Base-by-base conservation (phyloP, 2,329 filamentous ascomycete species). In the Alternaria burnsii region DNA sequence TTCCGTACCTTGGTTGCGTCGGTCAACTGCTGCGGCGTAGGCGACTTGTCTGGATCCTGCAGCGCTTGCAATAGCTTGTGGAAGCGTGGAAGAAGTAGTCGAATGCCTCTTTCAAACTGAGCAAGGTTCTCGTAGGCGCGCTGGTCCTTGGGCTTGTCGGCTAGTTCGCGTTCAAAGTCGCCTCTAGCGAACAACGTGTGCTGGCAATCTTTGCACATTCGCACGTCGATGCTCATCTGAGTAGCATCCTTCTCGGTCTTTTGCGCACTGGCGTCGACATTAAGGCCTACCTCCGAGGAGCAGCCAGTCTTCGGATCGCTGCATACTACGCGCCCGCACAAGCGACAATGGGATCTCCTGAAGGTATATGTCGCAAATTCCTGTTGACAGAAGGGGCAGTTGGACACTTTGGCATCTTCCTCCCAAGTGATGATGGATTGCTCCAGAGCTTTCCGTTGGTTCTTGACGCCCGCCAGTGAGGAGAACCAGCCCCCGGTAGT, bases 381-480 rank as follows among this genome's bases (percentile, higher is more conserved):
- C 72, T 99, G 95, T 74, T 97, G 92, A 72, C 95, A 99, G 73
- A 97, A 97, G 0, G 95, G 95, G 74, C 95, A 99, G 65, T 89
- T 89, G 2, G 84, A 64, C 6, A 99, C 93, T 32, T 84, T 87
- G 0, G 89, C 85, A 77, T 99, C 95, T 53, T 98, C 94, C 78
- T 99, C 92, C 95, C 95, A 99, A 0, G 90, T 91, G 16, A 99
- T 94, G 8, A 99, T 87, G 0, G 91, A 93, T 75, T 99, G 95
- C 76, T 99, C 95, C 5, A 98, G 82, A 14, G 87, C 76, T 75
- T 97, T 95, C 51, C 93, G 86, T 51, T 90, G 87, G 64, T 90
- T 92, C 73, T 89, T 93, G 65, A 80, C 79, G 11, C 75, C 74
- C 1, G 89, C 83, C 0, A 91, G 82, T 14, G 38, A 41, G 0